These are phyloP conservation scores for Brassica nigra DNA, from an alignment of 345 rosid genomes.

Conservation along the genomic window DNA sequence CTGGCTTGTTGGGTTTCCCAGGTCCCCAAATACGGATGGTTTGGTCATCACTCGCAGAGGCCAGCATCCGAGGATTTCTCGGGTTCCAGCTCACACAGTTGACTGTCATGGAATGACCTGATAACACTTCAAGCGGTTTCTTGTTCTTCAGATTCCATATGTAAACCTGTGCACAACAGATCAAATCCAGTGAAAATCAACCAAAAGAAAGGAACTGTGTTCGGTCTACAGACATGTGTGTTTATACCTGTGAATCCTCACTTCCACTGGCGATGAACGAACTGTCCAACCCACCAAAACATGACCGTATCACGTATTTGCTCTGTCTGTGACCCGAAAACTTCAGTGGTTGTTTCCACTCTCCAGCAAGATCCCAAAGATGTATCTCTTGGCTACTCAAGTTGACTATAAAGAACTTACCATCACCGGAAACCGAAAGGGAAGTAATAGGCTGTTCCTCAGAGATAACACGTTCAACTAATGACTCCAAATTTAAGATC, in stretches of 20 bases:
- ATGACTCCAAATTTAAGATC: slow-evolving; percentile 62
- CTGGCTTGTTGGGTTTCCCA: slow-evolving; percentile 25
- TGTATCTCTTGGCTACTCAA: slow-evolving; percentile 87
- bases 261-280: slow-evolving; percentile 90
- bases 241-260: slow-evolving; percentile 69
- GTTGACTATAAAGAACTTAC: slow-evolving; percentile 77
- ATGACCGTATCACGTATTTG: slow-evolving; percentile 79
- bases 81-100: slow-evolving; percentile 94
- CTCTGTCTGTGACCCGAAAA: slow-evolving; percentile 74
- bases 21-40: slow-evolving; percentile 87
- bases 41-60: slow-evolving; percentile 83
- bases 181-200: neutral
- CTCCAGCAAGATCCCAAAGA: slow-evolving; percentile 83
- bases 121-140: slow-evolving; percentile 66
- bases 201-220: neutral
- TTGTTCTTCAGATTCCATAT: slow-evolving; percentile 64
- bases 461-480: slow-evolving; percentile 57
- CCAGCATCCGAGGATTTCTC: slow-evolving; percentile 68
- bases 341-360: slow-evolving; percentile 58
- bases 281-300: slow-evolving; percentile 83
- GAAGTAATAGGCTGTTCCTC: slow-evolving; percentile 73
- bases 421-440: slow-evolving; percentile 64
- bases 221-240: neutral
- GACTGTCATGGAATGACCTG: slow-evolving; percentile 80
- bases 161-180: slow-evolving; percentile 59